Base-by-base conservation (phyloP, 129 eudicot species). In the Artemisia annua region DNA sequence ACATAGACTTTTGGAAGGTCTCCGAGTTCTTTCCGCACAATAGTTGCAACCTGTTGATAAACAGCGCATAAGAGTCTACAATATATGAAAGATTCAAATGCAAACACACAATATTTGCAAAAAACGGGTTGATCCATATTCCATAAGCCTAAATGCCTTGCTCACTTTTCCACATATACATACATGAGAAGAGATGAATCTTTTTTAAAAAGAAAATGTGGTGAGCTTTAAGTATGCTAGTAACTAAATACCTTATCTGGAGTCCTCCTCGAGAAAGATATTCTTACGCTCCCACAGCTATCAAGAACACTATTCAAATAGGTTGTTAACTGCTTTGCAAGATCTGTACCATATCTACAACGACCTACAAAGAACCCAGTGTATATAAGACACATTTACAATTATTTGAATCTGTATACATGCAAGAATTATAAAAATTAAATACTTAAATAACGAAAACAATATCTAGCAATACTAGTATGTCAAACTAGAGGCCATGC, bases 251-350 rank as follows among this genome's bases (percentile, higher is more conserved):
- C 98, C 97, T 93, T 93, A 55, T 76, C 86, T 7, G 98, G 97
- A 53, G 98, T 93, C 77, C 98, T 86, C 75, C 98, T 89, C 57
- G 98, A 89, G 84, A 93, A 89, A 52, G 98, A 89, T 63, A 93
- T 86, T 76, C 98, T 89, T 74, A 93, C 92, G 60, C 90, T 85
- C 66, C 98, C 98, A 76, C 98, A 93, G 84, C 87, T 87, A 50
- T 59, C 83, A 70, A 93, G 95, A 69, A 93, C 97, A 73, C 81
- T 76, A 66, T 65, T 87, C 63, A 93, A 84, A 75, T 85, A 87
- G 20, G 83, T 76, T 16, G 83, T 71, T 71, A 93, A 77, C 78
- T 89, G 98, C 69, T 75, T 93, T 52, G 97, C 96, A 57, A 93
- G 90, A 71, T 93, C 97, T 8, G 68, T 77, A 79, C 97, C 84